These are phyloP conservation scores for Saccharomyces pastorianus DNA, from an alignment of 1,139 yeast genomes.

Conservation along the genomic window DNA sequence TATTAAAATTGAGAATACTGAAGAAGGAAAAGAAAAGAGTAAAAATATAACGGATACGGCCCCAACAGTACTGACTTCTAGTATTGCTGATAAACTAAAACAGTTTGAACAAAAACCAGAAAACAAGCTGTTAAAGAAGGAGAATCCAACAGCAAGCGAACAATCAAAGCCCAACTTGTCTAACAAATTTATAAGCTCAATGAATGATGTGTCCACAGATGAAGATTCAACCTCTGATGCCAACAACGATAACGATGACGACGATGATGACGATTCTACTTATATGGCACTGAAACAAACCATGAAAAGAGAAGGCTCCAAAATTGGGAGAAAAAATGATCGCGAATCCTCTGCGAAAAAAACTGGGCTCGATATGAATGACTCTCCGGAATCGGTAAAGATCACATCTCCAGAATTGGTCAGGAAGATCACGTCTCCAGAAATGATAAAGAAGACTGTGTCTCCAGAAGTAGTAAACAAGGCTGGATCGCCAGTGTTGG, in stretches of 20 bases:
- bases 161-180: not conserved
- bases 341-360: not conserved
- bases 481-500: not conserved
- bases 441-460: not conserved
- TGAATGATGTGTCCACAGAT: not conserved
- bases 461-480: not conserved
- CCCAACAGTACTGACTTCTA: not conserved
- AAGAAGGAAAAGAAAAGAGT: not conserved
- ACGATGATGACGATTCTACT: slow-evolving; percentile 8
- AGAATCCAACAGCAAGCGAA: not conserved
- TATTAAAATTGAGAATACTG: not conserved
- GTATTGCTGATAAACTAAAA: not conserved
- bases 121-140: not conserved
- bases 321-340: not conserved
- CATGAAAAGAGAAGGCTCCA: slow-evolving; percentile 7
- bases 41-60: not conserved
- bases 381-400: not conserved
- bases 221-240: slow-evolving; percentile 1
- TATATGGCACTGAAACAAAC: slow-evolving; percentile 10
- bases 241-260: slow-evolving; percentile 4
- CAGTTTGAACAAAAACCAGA: not conserved
- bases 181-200: not conserved
- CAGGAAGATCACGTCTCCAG: not conserved
- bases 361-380: not conserved
- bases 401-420: not conserved